Evolutionary conservation across 2,329 filamentous ascomycete species (phyloP).

Genomic region (Phaeomoniella chlamydospora): DNA sequence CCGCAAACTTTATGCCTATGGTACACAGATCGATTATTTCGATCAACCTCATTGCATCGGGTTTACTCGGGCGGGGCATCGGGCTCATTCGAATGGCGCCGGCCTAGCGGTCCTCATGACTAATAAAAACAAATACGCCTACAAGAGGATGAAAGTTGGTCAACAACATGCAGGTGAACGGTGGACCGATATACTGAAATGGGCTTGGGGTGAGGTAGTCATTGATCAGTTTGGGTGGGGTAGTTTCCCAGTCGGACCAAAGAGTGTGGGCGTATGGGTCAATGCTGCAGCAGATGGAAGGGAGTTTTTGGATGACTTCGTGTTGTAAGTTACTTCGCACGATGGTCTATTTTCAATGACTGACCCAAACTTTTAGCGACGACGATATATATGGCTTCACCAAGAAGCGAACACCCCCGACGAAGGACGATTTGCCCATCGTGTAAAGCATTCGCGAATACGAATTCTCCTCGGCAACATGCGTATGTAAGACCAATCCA

Average conservation of each 20-base stretch:
- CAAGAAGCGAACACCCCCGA: background rate
- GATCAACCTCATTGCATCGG: conserved; percentile 45
- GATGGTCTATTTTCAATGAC: background rate
- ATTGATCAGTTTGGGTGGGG: conserved; percentile 48
- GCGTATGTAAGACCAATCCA: no score
- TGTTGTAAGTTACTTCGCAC: conserved; percentile 23
- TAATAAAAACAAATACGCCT: conserved; percentile 26
- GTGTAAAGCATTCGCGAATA: no score
- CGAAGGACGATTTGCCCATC: background rate
- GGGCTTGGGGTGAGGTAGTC: conserved; percentile 37
- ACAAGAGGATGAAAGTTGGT: conserved; percentile 50
- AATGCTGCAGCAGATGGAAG: conserved; percentile 38
- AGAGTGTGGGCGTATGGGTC: conserved; percentile 49
- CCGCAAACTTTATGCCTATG: conserved; percentile 53
- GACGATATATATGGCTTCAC: conserved; percentile 1
- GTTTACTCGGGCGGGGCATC: conserved; percentile 35
- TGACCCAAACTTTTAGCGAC: background rate
- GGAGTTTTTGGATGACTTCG: conserved; percentile 26
- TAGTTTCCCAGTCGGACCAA: conserved; percentile 37
- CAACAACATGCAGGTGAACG: conserved; percentile 40
- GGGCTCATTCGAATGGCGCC: conserved; percentile 9
- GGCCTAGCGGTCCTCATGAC: conserved; percentile 45
- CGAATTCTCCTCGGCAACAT: no score
- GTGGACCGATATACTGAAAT: conserved; percentile 50
- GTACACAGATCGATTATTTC: conserved; percentile 50